A percentile compares a stretch with the other conserved stretches of the same genome.
Evolutionary conservation across 1,139 yeast genomes (phyloP).

Genomic region (Blastobotrys capitulatus): DNA sequence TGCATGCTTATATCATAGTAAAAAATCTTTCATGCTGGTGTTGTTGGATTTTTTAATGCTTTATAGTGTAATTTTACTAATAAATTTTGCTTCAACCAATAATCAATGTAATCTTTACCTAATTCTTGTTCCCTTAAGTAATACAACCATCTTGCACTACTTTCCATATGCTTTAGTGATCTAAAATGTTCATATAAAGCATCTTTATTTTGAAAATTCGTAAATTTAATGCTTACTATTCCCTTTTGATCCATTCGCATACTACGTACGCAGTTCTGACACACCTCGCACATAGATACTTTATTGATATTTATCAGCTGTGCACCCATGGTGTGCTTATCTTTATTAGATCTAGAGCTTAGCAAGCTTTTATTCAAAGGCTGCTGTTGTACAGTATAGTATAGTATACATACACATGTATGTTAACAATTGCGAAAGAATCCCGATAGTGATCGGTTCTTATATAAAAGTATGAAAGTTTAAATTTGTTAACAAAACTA

Average conservation of each 20-base stretch:
- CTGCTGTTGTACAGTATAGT: too few relatives aligned
- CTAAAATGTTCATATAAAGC: conserved; percentile 26
- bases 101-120: conserved; percentile 28
- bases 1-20: neutral
- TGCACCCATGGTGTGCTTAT: too few relatives aligned
- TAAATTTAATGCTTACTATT: conserved; percentile 12
- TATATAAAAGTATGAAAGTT: too few relatives aligned
- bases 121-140: conserved; percentile 27
- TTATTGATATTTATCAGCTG: neutral
- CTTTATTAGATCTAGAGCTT: neutral
- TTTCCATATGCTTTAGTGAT: conserved; percentile 23
- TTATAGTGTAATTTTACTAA: conserved; percentile 21
- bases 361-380: too few relatives aligned
- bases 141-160: conserved; percentile 26
- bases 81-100: conserved; percentile 28
- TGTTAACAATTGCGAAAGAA: too few relatives aligned
- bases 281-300: too few relatives aligned
- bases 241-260: conserved; percentile 29
- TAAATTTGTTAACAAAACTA: too few relatives aligned
- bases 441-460: too few relatives aligned
- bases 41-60: conserved; percentile 20
- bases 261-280: too few relatives aligned
- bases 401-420: too few relatives aligned
- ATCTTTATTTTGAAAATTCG: conserved; percentile 9
- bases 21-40: too few relatives aligned